These are phyloP conservation scores for Wallacemonas sp. DNA, from an alignment of 208 protist genomes.

Conservation along the genomic window DNA sequence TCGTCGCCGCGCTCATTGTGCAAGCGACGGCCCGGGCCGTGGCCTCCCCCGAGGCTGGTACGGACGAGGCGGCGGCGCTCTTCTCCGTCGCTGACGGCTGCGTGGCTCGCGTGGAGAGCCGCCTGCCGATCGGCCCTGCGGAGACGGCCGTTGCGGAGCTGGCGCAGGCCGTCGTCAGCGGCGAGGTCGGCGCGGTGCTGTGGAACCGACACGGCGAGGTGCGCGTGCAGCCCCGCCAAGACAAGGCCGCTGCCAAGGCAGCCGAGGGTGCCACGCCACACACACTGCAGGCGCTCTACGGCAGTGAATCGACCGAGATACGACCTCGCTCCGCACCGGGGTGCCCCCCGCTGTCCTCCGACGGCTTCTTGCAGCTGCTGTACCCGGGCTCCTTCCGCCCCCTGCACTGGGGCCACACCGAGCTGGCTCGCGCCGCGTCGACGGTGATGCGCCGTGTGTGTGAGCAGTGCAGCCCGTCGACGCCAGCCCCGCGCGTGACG, in stretches of 20 bases:
- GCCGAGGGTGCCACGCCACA: neutral
- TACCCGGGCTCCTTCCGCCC: constrained; percentile 79
- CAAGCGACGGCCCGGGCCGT: constrained; percentile 39
- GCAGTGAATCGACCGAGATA: neutral
- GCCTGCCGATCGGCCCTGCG: neutral
- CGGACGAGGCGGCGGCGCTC: neutral
- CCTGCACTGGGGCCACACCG: constrained; percentile 80
- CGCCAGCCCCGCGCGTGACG: constrained; percentile 5
- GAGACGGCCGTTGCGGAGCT: constrained; percentile 2
- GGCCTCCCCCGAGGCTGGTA: neutral
- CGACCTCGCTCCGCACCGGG: neutral
- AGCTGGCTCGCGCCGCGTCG: constrained; percentile 50
- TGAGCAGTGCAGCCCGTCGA: constrained; percentile 10
- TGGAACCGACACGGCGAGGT: constrained; percentile 66
- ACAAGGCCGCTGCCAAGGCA: neutral
- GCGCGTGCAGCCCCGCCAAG: constrained; percentile 12
- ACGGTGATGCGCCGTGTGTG: constrained; percentile 20
- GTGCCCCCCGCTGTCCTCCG: neutral
- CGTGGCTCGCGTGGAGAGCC: neutral
- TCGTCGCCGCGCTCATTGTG: constrained; percentile 50
- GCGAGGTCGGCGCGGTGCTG: constrained; percentile 28
- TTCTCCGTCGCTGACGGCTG: neutral
- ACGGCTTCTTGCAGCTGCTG: constrained; percentile 34
- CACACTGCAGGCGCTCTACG: neutral
- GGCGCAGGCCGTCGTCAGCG: constrained; percentile 20